Conservation (phyloP, 768 basidiomycete genomes). For the Podaxis sp. region DNA sequence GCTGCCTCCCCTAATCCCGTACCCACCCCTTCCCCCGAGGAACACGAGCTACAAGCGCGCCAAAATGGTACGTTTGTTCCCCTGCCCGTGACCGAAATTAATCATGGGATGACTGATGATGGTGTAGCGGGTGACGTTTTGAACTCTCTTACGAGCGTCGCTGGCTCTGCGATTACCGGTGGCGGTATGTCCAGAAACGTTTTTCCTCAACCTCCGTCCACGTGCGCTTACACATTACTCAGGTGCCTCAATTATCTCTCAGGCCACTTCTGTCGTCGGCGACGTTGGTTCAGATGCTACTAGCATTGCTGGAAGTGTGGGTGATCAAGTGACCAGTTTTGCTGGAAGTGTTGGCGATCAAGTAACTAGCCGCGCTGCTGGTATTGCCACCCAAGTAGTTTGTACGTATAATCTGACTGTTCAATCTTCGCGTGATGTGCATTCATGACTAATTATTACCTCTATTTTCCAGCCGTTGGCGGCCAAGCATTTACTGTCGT, state of each 20-base stretch:
- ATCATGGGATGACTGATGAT: background rate
- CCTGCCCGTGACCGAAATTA: background rate
- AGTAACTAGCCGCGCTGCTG: slow-evolving; percentile 31
- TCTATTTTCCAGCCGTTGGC: slow-evolving; percentile 43
- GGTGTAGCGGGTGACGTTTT: slow-evolving; percentile 23
- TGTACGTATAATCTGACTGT: slow-evolving; percentile 32
- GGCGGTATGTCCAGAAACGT: slow-evolving; percentile 24
- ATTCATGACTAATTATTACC: background rate
- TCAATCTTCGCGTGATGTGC: slow-evolving; percentile 15
- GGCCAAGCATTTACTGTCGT: slow-evolving; percentile 54
- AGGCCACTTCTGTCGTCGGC: slow-evolving; percentile 30
- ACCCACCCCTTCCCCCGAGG: slow-evolving; percentile 22
- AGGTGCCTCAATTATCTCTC: slow-evolving; percentile 40
- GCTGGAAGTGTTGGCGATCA: slow-evolving; percentile 26
- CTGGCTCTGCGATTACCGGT: slow-evolving; percentile 24
- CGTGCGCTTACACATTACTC: background rate
- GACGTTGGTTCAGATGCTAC: background rate
- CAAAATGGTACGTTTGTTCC: slow-evolving; percentile 33
- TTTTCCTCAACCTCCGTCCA: background rate
- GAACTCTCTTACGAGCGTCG: slow-evolving; percentile 11
- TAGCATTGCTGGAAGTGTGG: slow-evolving; percentile 18
- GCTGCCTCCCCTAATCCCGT: slow-evolving; percentile 33
- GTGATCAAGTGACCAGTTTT: slow-evolving; percentile 31
- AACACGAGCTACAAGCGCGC: slow-evolving; percentile 33
- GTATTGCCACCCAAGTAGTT: slow-evolving; percentile 39